Conservation (phyloP, 202 grass and related monocot genomes). For the Carex arenaria region DNA sequence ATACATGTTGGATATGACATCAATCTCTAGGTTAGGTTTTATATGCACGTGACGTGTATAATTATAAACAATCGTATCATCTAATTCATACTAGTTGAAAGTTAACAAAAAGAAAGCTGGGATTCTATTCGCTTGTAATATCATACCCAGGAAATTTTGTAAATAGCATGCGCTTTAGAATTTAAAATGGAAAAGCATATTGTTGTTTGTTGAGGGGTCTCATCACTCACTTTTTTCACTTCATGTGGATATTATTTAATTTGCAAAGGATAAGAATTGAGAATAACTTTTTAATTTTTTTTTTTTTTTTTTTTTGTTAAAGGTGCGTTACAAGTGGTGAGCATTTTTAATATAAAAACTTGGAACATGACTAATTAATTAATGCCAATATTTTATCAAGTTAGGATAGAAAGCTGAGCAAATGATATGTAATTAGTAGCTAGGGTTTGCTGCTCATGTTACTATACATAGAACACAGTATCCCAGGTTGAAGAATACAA, state of each 20-base stretch:
- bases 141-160: background rate
- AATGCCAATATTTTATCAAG: background rate
- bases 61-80: background rate
- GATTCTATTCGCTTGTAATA: background rate
- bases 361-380: background rate
- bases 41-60: background rate
- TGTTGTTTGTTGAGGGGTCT: conserved; percentile 6
- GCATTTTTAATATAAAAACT: background rate
- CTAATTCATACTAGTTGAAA: background rate
- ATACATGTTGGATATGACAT: too few species aligned
- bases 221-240: background rate
- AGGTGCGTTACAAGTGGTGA: background rate
- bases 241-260: background rate
- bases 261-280: background rate
- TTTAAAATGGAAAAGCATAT: background rate
- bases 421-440: background rate
- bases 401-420: background rate
- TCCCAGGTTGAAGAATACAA: too few species aligned
- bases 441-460: background rate
- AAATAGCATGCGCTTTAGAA: background rate
- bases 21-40: background rate
- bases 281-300: background rate
- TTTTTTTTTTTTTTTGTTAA: background rate
- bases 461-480: too few species aligned
- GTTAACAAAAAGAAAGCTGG: background rate